Base-by-base conservation (phyloP, 768 basidiomycete genomes). In the Pisolithus tinctorius region DNA sequence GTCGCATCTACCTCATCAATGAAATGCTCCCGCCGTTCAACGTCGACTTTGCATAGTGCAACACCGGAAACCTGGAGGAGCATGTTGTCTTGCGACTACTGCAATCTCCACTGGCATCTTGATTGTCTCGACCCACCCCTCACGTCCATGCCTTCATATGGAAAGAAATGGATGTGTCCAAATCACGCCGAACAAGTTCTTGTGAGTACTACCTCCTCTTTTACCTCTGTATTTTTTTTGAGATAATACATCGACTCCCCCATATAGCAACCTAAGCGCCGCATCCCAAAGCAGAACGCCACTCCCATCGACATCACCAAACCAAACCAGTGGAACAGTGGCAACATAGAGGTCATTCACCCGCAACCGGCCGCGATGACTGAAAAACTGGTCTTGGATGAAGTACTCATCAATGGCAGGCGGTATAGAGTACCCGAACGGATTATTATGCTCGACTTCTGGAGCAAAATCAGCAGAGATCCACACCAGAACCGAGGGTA, bases 151-250 rank as follows among this genome's bases (percentile, higher is more conserved):
- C 96, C 96, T 3, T 78, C 86, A 11, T 82, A 86, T 52, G 82
- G 82, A 58, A 88, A 84, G 74, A 96, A 94, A 67, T 99, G 95
- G 94, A 96, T 95, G 93, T 99, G 96, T 67, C 96, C 96, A 7
- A 92, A 95, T 62, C 96, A 99, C 63, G 84, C 83, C n/a, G 93
- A 96, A 57, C 82, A 83, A 52, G 77, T 84, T 48, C 66, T 89
- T 53, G 94, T 95, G 64, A 69, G 91, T 74, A 47, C 34, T 34
- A 34, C 34, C 13, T 34, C 14, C 3, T 45, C 39, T 29, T 43
- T 17, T 34, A 50, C 42, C 48, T 26, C 7, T 40, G 49, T 47
- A 36, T 31, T n/a, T 39, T 27, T 29, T 25, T 45, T 50, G 14
- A 42, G 43, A 57, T 26, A 45, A 48, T 31, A 29, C 30, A 9